phyloP scores from a whole-genome alignment of 306 rosid genomes.

The Comarum palustre region DNA sequence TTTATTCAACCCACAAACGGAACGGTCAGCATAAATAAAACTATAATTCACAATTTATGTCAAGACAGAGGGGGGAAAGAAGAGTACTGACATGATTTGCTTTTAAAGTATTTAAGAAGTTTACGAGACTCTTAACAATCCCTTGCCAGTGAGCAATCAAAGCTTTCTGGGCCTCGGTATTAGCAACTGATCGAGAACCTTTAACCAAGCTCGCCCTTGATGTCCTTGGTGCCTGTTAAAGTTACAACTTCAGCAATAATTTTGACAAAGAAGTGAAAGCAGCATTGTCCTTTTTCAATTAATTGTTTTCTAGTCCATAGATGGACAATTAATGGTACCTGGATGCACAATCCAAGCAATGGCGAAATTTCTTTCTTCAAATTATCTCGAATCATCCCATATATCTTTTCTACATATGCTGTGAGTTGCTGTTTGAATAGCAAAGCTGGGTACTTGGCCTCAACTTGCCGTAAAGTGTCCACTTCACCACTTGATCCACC shows the following conservation, averaged over 20 bases:
- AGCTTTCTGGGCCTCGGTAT: constrained; percentile 92
- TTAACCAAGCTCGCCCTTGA: constrained; percentile 88
- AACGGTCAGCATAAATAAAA: neutral
- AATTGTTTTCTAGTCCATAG: neutral
- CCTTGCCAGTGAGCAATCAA: constrained; percentile 98
- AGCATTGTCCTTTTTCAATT: neutral
- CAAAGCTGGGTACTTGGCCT: constrained; percentile 97
- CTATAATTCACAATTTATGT: neutral
- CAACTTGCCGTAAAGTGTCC: constrained; percentile 90
- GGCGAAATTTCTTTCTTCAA: constrained; percentile 97
- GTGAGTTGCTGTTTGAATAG: constrained; percentile 98
- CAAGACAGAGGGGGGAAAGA: neutral
- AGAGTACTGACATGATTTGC: constrained; percentile 73
- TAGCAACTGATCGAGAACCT: constrained; percentile 74
- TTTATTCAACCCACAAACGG: neutral
- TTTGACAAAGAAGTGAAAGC: constrained; percentile 19
- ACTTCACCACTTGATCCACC: constrained; percentile 72
- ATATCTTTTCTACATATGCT: constrained; percentile 93
- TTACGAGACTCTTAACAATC: constrained; percentile 84
- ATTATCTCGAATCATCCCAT: constrained; percentile 96
- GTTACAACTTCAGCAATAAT: neutral
- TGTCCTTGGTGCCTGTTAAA: constrained; percentile 85
- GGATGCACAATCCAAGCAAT: constrained; percentile 90
- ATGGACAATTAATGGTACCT: constrained; percentile 47
- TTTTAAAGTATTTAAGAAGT: constrained; percentile 74